Conservation (phyloP, 352 stramenopile species). For the Blastocystis sp. region DNA sequence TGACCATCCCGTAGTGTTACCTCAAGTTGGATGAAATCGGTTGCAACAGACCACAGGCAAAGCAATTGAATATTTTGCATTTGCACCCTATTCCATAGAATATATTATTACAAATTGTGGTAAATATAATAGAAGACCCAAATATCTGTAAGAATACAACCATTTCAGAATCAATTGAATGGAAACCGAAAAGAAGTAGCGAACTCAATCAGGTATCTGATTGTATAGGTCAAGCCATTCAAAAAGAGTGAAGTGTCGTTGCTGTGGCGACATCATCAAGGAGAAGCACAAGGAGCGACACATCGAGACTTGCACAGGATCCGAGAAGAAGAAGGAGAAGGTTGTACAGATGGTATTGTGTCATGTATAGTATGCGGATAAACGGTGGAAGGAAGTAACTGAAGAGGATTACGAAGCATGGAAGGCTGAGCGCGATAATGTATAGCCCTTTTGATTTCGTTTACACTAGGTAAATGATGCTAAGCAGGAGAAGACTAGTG, state of each 20-base stretch:
- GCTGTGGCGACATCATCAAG: not conserved
- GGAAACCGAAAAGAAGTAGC: constrained; percentile 38
- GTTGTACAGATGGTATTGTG: not conserved
- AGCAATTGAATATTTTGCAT: too few species aligned
- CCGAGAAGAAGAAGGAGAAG: not conserved
- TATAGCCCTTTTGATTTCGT: not conserved
- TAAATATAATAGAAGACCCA: not conserved
- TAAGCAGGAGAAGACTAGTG: too few species aligned
- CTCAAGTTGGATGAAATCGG: too few species aligned
- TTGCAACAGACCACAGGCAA: too few species aligned
- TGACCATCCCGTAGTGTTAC: too few species aligned
- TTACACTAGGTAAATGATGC: too few species aligned
- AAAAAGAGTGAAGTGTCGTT: not conserved
- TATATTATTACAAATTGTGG: too few species aligned
- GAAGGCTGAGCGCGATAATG: not conserved
- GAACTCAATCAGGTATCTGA: not conserved
- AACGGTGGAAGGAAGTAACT: constrained; percentile 14
- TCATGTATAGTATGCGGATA: constrained; percentile 6
- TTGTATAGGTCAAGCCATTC: not conserved
- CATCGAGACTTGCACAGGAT: not conserved
- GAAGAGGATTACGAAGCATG: not conserved
- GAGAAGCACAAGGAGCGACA: constrained; percentile 12
- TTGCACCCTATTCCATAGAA: too few species aligned
- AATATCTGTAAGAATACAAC: not conserved
- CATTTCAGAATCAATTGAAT: not conserved